Base-by-base conservation (phyloP, 176 grass and related monocot species). In the Phyllostachys edulis region DNA sequence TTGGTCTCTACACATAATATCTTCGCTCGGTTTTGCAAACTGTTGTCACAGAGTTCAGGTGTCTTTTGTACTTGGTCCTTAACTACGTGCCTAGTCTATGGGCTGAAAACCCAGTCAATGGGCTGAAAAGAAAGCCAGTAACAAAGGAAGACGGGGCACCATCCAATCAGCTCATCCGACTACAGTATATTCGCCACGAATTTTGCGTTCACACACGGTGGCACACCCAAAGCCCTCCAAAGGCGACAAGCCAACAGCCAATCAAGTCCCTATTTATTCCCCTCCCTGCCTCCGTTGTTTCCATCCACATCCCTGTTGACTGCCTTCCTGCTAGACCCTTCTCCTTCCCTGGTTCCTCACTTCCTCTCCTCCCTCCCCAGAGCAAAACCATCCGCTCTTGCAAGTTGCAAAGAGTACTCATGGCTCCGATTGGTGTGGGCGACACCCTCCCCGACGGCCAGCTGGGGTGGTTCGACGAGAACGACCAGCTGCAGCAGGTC, bases 401-500 rank as follows among this genome's bases (percentile, higher is more conserved):
- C 78, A 47, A 87, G 37, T 34, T 7, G 39, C 12, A 47, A 47
- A 47, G 3, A 5, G 18, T 59, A 1, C 5, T 70, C 82, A 90
- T 98, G 96, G 93, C 96, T 74, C 93, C 93, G 52, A 90, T 98
- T 63, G 88, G 72, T 9, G 91, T 96, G 1, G 96, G 96, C 46
- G 90, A 89, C 74, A 36, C 77, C 87, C 87, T 98, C 59, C 96
- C 93, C 39, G 93, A 98, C 12, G 91, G 84, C 40, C 81, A 82
- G 62, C 80, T 98, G 26, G 89, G 77, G 3, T 96, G 89, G 89
- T 98, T 92, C 89, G 96, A 98, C 67, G 91, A 88, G 59, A 78
- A 42, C 12, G 96, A 90, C 61, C 34, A 98, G 85, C 83, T 89
- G 29, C 89, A 98, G 89, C 84, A 88, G 85, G 77, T 92, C 37